Base-by-base conservation (phyloP, 257 asterid species). In the Rauvolfia tetraphylla region DNA sequence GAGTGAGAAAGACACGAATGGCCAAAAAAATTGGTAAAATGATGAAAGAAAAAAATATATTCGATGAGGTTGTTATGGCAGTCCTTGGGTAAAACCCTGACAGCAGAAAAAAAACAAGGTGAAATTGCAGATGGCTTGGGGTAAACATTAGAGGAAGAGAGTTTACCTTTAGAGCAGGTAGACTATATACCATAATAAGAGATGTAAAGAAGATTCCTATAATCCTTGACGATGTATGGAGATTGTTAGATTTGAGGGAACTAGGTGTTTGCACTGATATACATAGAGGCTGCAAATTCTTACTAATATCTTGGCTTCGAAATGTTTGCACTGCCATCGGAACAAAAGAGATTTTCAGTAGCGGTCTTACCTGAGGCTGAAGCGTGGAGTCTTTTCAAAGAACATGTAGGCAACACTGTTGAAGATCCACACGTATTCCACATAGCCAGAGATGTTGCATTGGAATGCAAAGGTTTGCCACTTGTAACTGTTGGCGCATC, bases 181-280 rank as follows among this genome's bases (percentile, higher is more conserved):
- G 49, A 53, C 18, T 83, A 62, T 42, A 10, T 23, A 44, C 54
- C 8, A 74, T 80, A 65, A 23, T 82, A 41, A 78, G 29, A 59
- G 56, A 49, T 67, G 33, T 2, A 2, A 80, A 62, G 20, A 84
- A 49, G 4, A 49, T 46, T 49, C 83, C 81, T n/a, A 33, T 86
- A 34, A 79, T 83, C n/a, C 5, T 86, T 3, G 87, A 83, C 38
- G 85, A 83, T 59, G 76, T 84, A 14, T 84, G 86, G 88, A 41
- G 68, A 29, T 7, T 15, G 38, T 42, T 84, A n/a, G 39, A 80
- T 8, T 56, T 80, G n/a, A 54, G 54, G 33, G 51, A 66, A n/a
- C 15, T 86, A 23, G 84, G 85, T 48, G 79, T 81, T 3, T 13
- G 9, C 36, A 59, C 41, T 33, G 65, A 53, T 3, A 44, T 13